Base-by-base conservation (phyloP, 2,329 filamentous ascomycete genomes). In the Thermoascus crustaceus region DNA sequence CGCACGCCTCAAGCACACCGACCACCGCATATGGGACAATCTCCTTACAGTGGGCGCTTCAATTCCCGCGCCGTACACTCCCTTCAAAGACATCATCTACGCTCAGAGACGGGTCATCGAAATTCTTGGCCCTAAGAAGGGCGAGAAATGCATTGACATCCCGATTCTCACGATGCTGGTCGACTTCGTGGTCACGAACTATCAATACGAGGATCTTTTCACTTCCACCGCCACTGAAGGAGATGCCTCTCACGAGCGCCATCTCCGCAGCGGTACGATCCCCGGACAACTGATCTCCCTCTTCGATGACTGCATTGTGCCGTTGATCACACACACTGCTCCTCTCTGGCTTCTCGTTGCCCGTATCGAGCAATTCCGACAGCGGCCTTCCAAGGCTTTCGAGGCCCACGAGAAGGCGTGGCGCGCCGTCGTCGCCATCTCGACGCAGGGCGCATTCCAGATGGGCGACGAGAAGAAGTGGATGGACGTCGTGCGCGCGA, bases 1-100 rank as follows among this genome's bases (percentile, higher is more conserved):
- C 7, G 86, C 88, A 0, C 73, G 76, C 4, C 75, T 94, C 16
- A 86, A 93, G 33, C 75, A 85, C 58, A 80, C 87, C 49, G 89
- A 89, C 63, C 85, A 82, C 73, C 80, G 85, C 48, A 95, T 98
- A 58, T 96, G 89, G 89, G 85, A 94, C 55, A 98, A 98, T 51
- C 82, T 96, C 10, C 75, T 98, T 38, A 91, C 87, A 0, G 80
- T 96, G 14, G 82, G 85, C 0, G 77, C 84, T 0, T 83, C 85
- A 2, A 74, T 91, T 18, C 72, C 71, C 1, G 88, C 89, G 0
- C 81, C 85, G 1, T 40, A 47, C 19, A 68, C 63, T 0, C 77
- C 82, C 1, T 79, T 86, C 53, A 59, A 69, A 0, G 86, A 95
- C 42, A 76, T 94, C 33, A 66, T 94, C 20, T 70, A 80, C 4